Evolutionary conservation across 768 basidiomycete species (phyloP).

Genomic region (Mycena belliarum): DNA sequence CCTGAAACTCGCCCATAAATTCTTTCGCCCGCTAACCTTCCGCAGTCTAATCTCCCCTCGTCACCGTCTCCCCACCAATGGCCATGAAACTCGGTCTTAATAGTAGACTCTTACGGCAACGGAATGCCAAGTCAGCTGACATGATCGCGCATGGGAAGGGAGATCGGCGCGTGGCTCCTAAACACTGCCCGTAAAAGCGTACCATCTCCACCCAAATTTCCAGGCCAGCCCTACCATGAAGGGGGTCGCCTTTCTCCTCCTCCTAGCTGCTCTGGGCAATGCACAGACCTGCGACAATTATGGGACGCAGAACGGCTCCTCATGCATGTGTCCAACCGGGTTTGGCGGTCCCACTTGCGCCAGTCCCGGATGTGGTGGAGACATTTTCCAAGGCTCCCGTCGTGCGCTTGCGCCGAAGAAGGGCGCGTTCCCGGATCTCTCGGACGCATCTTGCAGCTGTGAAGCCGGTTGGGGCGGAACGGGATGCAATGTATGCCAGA

Average conservation of each 20-base stretch:
- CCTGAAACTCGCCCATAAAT: too few species aligned
- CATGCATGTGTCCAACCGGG: constrained; percentile 79
- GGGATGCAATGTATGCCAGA: constrained; percentile 80
- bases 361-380: constrained; percentile 76
- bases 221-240: constrained; percentile 1
- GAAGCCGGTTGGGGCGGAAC: constrained; percentile 73
- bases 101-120: too few species aligned
- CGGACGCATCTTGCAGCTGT: constrained; percentile 68
- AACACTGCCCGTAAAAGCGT: too few species aligned
- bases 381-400: constrained; percentile 70
- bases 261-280: constrained; percentile 6
- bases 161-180: too few species aligned
- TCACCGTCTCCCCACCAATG: too few species aligned
- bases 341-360: constrained; percentile 75
- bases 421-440: constrained; percentile 62
- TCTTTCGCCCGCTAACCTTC: too few species aligned
- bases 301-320: constrained; percentile 54
- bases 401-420: constrained; percentile 49
- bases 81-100: too few species aligned
- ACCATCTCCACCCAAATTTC: background rate
- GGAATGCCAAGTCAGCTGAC: background rate
- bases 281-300: constrained; percentile 62
- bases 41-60: too few species aligned
- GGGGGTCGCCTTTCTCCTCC: constrained; percentile 1
- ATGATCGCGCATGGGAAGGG: too few species aligned